Evolutionary conservation across 2,329 filamentous ascomycete genomes (phyloP).

Genomic region (Microdochium trichocladiopsis): DNA sequence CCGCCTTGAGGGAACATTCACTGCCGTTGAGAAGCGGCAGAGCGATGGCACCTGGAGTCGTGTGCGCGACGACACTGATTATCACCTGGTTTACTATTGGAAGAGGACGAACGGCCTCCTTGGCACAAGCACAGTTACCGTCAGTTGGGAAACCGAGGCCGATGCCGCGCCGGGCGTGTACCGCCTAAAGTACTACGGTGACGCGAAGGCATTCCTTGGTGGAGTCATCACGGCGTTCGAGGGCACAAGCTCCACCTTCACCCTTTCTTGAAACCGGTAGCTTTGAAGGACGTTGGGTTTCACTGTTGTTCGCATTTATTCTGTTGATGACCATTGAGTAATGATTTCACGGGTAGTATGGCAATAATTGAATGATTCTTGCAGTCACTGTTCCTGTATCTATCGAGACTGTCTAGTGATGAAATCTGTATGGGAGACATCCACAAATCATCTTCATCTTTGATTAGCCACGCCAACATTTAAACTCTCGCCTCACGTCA

Average conservation of each 20-base stretch:
- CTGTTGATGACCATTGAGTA: too few species aligned
- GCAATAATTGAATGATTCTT: too few species aligned
- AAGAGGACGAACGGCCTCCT: conserved; percentile 60
- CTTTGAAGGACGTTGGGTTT: neutral
- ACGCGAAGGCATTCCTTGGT: conserved; percentile 60
- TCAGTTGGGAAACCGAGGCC: conserved; percentile 72
- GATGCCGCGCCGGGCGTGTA: conserved; percentile 61
- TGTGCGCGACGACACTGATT: conserved; percentile 70
- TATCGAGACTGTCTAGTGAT: too few species aligned
- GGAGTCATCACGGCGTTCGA: conserved; percentile 61
- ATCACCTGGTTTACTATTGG: conserved; percentile 80
- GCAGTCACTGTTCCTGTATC: too few species aligned
- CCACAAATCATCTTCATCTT: too few species aligned
- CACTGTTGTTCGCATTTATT: too few species aligned
- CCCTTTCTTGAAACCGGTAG: conserved; percentile 13
- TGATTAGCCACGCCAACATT: neutral
- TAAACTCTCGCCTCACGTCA: conserved; percentile 20
- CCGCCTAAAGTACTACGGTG: conserved; percentile 76
- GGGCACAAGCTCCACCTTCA: conserved; percentile 55
- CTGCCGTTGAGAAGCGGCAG: conserved; percentile 61
- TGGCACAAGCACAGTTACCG: conserved; percentile 69
- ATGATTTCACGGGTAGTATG: too few species aligned
- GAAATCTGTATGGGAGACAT: neutral
- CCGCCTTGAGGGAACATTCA: conserved; percentile 69
- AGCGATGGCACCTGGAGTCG: conserved; percentile 46